These are phyloP conservation scores for Panaeolus papilionaceus DNA, from an alignment of 768 basidiomycete genomes.

Conservation along the genomic window DNA sequence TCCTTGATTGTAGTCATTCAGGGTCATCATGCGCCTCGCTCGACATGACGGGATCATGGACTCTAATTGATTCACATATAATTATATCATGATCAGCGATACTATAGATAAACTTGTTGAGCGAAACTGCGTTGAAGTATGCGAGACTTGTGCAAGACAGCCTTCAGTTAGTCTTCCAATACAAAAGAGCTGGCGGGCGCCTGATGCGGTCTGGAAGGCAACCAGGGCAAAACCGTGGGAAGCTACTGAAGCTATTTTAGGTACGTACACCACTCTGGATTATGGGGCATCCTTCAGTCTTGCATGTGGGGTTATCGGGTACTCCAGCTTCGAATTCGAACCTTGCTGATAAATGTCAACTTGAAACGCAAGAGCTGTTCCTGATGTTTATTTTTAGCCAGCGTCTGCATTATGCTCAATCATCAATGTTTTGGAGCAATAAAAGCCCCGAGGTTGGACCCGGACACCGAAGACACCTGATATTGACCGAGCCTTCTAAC, in stretches of 20 bases:
- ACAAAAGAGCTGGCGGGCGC: background rate
- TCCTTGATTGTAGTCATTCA: background rate
- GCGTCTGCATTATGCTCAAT: background rate
- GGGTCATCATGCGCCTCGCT: too few species aligned
- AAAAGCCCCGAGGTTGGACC: background rate
- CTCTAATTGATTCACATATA: too few species aligned
- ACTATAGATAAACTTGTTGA: too few species aligned
- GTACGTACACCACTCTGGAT: background rate
- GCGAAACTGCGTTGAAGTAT: too few species aligned
- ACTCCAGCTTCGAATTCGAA: background rate
- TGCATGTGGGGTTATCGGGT: background rate
- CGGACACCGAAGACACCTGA: background rate
- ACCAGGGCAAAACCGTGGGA: too few species aligned
- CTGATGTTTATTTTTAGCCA: background rate
- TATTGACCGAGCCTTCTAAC: background rate
- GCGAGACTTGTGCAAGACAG: too few species aligned
- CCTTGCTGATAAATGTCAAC: background rate
- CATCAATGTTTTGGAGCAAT: background rate
- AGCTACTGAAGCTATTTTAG: too few species aligned
- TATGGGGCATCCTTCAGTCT: background rate
- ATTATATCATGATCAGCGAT: too few species aligned
- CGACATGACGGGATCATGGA: too few species aligned
- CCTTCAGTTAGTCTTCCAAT: too few species aligned
- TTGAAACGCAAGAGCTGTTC: background rate
- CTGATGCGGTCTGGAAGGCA: background rate